Evolutionary conservation across 306 rosid genomes (phyloP), one percentile per base, ranked within the genome.

Genomic region (Pterocarpus santalinus): DNA sequence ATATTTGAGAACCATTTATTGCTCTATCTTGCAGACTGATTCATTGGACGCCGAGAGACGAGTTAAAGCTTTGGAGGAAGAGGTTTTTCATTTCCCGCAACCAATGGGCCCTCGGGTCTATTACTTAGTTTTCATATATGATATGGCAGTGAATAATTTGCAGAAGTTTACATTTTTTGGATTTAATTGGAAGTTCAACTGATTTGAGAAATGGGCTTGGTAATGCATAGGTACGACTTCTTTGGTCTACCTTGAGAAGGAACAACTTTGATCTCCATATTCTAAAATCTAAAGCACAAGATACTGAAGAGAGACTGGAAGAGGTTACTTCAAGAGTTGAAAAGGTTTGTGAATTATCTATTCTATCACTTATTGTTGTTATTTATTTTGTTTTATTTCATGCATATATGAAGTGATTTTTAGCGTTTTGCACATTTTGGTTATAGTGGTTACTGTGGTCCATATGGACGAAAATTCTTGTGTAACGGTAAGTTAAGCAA

Each of bases 221-320:
- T 51, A 75, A 75, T 89, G 56, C 80, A 57, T 81, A 94, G 98
- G 97, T 94, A 56, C 97, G 81, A 84, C 85, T 17, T 72, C 97
- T 94, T 69, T 94, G 98, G 98, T 69, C 86, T 60, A 66, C 83
- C 62, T 87, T 83, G 61, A 90, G 97, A 86, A 94, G 65, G 91
- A 91, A 80, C 89, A 94, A 94, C 83, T 94, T 88, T 43, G 97
- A 94, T 76, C 82, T 92, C 80, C 93, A 95, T 90, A 72, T 87
- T 76, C 74, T 90, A 67, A 66, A 87, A 86, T 87, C 86, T 47
- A 90, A 87, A 55, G 94, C 86, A 60, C 81, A 80, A 57, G 95
- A 90, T 73, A 81, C 91, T n/a, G 94, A 90, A 76, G 79, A 83
- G 32, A 91, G 68, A 67, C 67, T 88, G 62, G 77, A 87, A 44